Conservation (phyloP, 768 basidiomycete genomes). For the Roridomyces roridus region DNA sequence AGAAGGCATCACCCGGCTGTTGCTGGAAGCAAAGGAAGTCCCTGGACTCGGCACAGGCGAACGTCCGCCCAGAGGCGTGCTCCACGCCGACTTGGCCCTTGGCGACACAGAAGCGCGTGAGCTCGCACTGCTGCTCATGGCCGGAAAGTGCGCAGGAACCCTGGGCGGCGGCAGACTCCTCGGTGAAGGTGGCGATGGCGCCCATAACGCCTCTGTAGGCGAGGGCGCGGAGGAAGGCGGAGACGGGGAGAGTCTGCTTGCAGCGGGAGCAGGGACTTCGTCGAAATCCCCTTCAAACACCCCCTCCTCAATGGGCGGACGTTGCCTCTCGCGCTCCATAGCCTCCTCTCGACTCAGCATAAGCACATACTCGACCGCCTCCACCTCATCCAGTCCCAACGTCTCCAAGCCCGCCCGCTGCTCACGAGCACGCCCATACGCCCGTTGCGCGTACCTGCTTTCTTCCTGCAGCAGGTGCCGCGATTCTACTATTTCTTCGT, state of each 20-base stretch:
- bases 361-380: slow-evolving; percentile 79
- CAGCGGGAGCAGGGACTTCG: slow-evolving; percentile 28
- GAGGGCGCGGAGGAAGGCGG: slow-evolving; percentile 44
- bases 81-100: slow-evolving; percentile 43
- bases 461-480: slow-evolving; percentile 58
- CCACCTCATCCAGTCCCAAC: slow-evolving; percentile 76
- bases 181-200: slow-evolving; percentile 28
- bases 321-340: slow-evolving; percentile 25
- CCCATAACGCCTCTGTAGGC: slow-evolving; percentile 59
- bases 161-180: slow-evolving; percentile 38
- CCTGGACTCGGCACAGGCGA: slow-evolving; percentile 17
- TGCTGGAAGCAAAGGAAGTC: slow-evolving; percentile 6
- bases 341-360: slow-evolving; percentile 89
- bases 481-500: slow-evolving; percentile 68
- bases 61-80: slow-evolving; percentile 38
- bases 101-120: slow-evolving; percentile 14
- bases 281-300: slow-evolving; percentile 66
- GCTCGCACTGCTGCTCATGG: slow-evolving; percentile 15
- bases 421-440: slow-evolving; percentile 57
- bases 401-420: slow-evolving; percentile 61
- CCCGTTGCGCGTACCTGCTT: slow-evolving; percentile 38
- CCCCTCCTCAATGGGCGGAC: slow-evolving; percentile 50
- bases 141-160: slow-evolving; percentile 37
- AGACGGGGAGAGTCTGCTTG: slow-evolving; percentile 31
- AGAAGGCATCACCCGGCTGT: slow-evolving; percentile 3